phyloP scores from a whole-genome alignment of 768 basidiomycete species.

The Trametes gibbosa region DNA sequence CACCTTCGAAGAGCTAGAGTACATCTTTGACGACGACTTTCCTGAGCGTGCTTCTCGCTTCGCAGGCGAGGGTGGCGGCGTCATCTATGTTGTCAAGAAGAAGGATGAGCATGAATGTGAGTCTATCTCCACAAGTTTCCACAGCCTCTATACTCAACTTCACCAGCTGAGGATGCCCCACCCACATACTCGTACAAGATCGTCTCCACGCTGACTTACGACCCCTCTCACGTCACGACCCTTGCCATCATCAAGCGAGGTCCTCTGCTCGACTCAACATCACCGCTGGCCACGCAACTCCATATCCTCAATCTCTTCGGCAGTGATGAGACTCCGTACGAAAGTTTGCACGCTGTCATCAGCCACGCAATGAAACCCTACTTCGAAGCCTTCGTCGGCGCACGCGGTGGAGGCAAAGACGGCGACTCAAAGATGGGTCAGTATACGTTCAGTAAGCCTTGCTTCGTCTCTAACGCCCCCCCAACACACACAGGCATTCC shows the following conservation, averaged over 20 bases:
- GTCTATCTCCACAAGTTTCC: background rate
- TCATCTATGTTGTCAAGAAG: constrained; percentile 79
- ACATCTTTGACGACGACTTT: constrained; percentile 69
- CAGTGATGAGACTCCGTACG: constrained; percentile 88
- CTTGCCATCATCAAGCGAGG: constrained; percentile 94
- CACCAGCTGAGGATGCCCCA: constrained; percentile 56
- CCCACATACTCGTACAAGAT: constrained; percentile 66
- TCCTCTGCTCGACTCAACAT: constrained; percentile 74
- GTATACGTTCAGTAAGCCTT: constrained; percentile 6
- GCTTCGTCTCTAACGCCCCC: constrained; percentile 3
- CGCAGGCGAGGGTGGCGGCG: constrained; percentile 70
- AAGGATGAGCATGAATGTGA: constrained; percentile 75
- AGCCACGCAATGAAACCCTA: constrained; percentile 96
- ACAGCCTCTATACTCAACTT: background rate
- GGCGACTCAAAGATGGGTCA: constrained; percentile 79
- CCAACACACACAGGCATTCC: constrained; percentile 72
- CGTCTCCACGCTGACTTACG: constrained; percentile 74
- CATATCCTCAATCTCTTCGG: constrained; percentile 92
- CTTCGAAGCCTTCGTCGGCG: constrained; percentile 96
- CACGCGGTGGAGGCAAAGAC: constrained; percentile 73
- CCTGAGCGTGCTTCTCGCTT: constrained; percentile 75
- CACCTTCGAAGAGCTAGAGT: constrained; percentile 56
- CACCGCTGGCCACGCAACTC: constrained; percentile 79
- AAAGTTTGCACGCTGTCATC: constrained; percentile 92
- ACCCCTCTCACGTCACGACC: constrained; percentile 76